These are phyloP conservation scores for Linnemannia schmuckeri DNA, from an alignment of 192 early-diverging fungal species.

Conservation along the genomic window DNA sequence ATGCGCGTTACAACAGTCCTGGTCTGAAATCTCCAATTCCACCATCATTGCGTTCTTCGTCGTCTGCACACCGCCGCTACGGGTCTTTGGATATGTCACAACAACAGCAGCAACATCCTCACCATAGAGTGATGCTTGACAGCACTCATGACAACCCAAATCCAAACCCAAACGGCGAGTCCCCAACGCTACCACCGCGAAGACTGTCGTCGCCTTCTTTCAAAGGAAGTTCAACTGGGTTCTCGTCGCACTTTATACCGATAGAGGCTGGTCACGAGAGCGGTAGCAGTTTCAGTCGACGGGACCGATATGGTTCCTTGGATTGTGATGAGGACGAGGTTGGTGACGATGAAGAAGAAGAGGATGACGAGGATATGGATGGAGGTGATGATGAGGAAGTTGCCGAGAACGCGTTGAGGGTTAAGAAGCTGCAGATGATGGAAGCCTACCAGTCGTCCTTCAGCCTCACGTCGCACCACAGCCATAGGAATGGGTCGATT, in stretches of 20 bases:
- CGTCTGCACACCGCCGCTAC: neutral
- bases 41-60: neutral
- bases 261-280: neutral
- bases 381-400: neutral
- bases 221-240: neutral
- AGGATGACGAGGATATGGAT: constrained; percentile 11
- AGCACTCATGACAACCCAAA: constrained; percentile 29
- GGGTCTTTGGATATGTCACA: neutral
- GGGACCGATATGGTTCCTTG: too few species aligned
- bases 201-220: neutral
- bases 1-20: neutral
- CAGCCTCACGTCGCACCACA: neutral
- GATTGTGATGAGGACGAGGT: neutral
- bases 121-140: neutral
- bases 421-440: constrained; percentile 6
- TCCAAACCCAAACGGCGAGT: constrained; percentile 49
- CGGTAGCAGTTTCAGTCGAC: neutral
- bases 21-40: constrained; percentile 9
- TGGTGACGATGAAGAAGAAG: constrained; percentile 1
- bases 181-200: constrained; percentile 22
- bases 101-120: neutral
- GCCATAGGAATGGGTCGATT: neutral
- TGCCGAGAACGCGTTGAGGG: neutral
- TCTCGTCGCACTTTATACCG: constrained; percentile 24
- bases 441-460: neutral